Evolutionary conservation across 2,329 filamentous ascomycete species (phyloP), one percentile per base, ranked within the genome.

Genomic region (Hypomyces rosellus): DNA sequence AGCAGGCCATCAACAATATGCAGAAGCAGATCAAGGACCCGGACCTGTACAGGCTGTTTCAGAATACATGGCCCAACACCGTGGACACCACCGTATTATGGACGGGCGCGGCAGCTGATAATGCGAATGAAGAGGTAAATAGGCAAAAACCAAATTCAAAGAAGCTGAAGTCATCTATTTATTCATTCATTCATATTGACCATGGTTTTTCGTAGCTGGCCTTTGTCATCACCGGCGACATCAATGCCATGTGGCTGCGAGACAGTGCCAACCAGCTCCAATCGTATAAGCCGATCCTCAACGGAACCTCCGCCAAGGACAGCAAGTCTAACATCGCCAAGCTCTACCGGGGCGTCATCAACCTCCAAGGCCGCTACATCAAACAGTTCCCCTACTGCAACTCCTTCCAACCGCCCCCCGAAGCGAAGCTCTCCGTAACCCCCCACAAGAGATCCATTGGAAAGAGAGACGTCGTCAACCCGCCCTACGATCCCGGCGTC

Each of bases 161-260:
- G 20, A 5, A 20, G 20, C 20, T 20, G 20, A 5, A 20, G 5
- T 20, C 5, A n/a, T n/a, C n/a, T n/a, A n/a, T n/a, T n/a, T n/a
- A n/a, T n/a, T n/a, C n/a, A n/a, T n/a, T n/a, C n/a, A 20, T 20
- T 20, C 25, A 30, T 30, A 30, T 30, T 30, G 25, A 30, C 25
- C 25, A 30, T 30, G 25, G 9, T 34, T 45, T 34, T 45, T 5
- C 18, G 25, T 47, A 82, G 52, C 85, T 92, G 57, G 85, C 82
- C 46, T 92, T 91, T 63, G 81, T 91, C 53, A 87, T 91, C 34
- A 95, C 89, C 0, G 89, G 89, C 30, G 89, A 95, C 61, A 95
- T 95, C 65, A 85, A 95, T 58, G 91, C 92, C 1, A 90, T 95
- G 70, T 97, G 92, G 92, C 73, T 96, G 47, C 83, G 92, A 43